Percentiles rank a stretch among this genome's conserved stretches.
These are phyloP conservation scores for Xerocomellus dryophilus DNA, from an alignment of 768 basidiomycete genomes.

Conservation along the genomic window DNA sequence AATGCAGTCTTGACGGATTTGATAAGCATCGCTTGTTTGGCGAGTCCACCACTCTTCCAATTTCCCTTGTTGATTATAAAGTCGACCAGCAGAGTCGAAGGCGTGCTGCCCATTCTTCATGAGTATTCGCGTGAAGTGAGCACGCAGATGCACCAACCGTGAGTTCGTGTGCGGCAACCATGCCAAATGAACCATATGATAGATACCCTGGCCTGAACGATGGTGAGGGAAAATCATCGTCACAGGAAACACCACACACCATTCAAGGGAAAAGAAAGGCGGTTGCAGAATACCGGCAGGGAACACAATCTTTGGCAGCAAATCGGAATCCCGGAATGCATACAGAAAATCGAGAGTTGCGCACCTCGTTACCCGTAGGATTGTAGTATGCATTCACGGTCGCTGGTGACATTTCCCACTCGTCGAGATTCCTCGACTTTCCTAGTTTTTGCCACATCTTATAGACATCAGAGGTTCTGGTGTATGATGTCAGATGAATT, in stretches of 20 bases:
- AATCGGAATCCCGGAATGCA: background rate
- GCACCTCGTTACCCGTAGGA: conserved; percentile 82
- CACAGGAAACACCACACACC: conserved; percentile 41
- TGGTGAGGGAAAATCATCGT: conserved; percentile 6
- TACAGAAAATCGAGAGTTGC: background rate
- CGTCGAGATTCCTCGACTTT: conserved; percentile 58
- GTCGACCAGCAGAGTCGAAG: conserved; percentile 83
- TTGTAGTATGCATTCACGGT: conserved; percentile 89
- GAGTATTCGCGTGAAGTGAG: background rate
- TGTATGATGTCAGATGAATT: conserved; percentile 10
- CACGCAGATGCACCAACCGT: conserved; percentile 48
- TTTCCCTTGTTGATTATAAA: conserved; percentile 89
- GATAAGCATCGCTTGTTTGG: conserved; percentile 77
- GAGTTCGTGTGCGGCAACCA: conserved; percentile 89
- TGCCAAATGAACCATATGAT: conserved; percentile 89
- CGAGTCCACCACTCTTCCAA: conserved; percentile 94
- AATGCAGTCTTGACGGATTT: conserved; percentile 81
- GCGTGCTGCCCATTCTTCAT: conserved; percentile 55
- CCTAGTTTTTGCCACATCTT: conserved; percentile 79
- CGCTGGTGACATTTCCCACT: conserved; percentile 88
- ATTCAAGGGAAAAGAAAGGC: conserved; percentile 83
- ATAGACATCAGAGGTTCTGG: conserved; percentile 55
- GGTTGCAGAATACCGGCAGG: conserved; percentile 93
- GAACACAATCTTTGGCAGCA: conserved; percentile 73
- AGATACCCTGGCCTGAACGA: conserved; percentile 77